Percentiles rank a stretch among this genome's conserved stretches.
Conservation (phyloP, 2,329 filamentous ascomycete species). For the Stenocarpella maydis region DNA sequence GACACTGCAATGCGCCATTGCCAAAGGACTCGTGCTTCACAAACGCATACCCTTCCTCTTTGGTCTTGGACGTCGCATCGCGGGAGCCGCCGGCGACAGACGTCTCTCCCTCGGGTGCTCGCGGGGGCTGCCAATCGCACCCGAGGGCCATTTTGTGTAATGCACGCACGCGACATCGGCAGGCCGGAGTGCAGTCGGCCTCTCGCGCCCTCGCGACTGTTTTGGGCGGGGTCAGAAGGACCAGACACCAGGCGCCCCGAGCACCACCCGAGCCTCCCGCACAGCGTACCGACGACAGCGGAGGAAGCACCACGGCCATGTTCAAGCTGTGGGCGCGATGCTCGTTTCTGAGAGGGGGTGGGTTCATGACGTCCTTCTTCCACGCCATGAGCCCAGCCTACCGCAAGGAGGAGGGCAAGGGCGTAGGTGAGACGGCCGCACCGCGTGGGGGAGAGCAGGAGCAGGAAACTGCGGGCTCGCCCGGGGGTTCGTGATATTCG, state of each 20-base stretch:
- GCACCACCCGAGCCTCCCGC: not conserved
- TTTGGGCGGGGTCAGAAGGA: not conserved
- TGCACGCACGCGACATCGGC: not conserved
- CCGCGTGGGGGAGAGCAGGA: not conserved
- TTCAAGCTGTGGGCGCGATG: not conserved
- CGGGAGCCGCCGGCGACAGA: conserved; percentile 15
- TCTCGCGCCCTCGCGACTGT: not conserved
- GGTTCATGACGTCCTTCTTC: no score
- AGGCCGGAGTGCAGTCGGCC: not conserved
- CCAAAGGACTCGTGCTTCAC: no score
- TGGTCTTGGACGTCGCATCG: conserved; percentile 5
- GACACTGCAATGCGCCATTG: conserved; percentile 9
- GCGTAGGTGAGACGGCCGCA: not conserved
- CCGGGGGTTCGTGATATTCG: not conserved
- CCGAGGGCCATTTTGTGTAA: not conserved
- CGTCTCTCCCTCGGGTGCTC: not conserved
- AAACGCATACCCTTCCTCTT: not conserved
- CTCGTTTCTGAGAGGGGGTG: no score
- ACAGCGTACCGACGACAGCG: not conserved
- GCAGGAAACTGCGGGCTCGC: not conserved
- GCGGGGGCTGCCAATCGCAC: conserved; percentile 15
- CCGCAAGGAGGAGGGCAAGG: not conserved
- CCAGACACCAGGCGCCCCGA: no score
- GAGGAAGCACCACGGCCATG: not conserved
- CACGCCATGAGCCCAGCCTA: not conserved